Percentiles rank a stretch among this genome's conserved stretches.
phyloP scores from a whole-genome alignment of 2,329 filamentous ascomycete species.

The Pleurostoma richardsiae region DNA sequence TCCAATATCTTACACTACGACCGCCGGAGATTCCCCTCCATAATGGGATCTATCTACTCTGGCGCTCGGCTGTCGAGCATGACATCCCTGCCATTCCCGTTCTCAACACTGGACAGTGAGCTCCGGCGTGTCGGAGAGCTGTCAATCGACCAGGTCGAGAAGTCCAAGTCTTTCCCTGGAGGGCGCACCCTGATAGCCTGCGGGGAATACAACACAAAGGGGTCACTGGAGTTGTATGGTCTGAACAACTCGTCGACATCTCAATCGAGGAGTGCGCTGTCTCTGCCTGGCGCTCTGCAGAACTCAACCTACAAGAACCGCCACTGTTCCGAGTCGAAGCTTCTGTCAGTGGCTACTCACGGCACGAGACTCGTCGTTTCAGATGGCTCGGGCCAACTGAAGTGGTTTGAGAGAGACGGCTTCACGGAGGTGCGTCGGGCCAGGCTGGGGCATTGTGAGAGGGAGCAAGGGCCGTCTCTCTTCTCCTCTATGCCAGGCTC shows the following conservation, averaged over 20 bases:
- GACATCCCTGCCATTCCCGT: constrained; percentile 62
- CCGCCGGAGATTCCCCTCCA: constrained; percentile 73
- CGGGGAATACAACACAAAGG: constrained; percentile 88
- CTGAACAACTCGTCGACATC: constrained; percentile 27
- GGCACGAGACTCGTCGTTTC: constrained; percentile 78
- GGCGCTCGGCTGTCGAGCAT: constrained; percentile 75
- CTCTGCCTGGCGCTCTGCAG: constrained; percentile 24
- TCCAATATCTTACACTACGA: constrained; percentile 87
- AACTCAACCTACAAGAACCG: constrained; percentile 67
- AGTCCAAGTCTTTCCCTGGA: constrained; percentile 44
- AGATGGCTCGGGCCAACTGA: constrained; percentile 77
- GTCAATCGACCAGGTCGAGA: constrained; percentile 46
- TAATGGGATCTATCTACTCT: constrained; percentile 76
- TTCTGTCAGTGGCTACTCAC: constrained; percentile 77
- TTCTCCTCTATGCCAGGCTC: constrained; percentile 47
- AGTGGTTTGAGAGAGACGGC: constrained; percentile 88
- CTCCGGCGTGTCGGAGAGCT: constrained; percentile 49
- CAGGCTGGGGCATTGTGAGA: constrained; percentile 51
- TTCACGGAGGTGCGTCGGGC: constrained; percentile 52
- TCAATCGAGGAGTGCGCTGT: constrained; percentile 9
- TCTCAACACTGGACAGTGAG: constrained; percentile 58
- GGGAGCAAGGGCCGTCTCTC: constrained; percentile 37
- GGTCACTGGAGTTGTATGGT: constrained; percentile 83
- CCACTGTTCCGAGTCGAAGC: constrained; percentile 73
- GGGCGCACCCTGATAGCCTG: constrained; percentile 72